phyloP scores from a whole-genome alignment of 345 rosid species.

The Odontarrhena argentea region DNA sequence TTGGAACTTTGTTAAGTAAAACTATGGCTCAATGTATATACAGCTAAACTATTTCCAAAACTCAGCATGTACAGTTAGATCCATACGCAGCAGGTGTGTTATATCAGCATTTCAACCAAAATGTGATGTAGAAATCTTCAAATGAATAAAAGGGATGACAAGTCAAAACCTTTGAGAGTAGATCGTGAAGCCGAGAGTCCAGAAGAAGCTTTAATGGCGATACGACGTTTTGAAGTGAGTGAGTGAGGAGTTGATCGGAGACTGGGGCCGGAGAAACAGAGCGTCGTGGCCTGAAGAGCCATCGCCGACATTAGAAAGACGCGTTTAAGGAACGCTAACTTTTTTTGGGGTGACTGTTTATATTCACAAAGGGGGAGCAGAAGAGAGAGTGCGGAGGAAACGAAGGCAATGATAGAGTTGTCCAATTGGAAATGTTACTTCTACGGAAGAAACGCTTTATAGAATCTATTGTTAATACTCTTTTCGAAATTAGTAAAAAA shows the following conservation, averaged over 20 bases:
- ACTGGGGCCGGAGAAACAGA: constrained; percentile 32
- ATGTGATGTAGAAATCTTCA: not conserved
- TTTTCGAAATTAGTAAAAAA: too few relatives aligned
- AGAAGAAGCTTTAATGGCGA: constrained; percentile 19
- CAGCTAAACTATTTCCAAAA: too few relatives aligned
- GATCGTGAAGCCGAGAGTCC: constrained; percentile 24
- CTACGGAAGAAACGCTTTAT: not conserved
- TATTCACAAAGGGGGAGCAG: not conserved
- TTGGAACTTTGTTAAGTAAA: not conserved
- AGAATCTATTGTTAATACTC: too few relatives aligned
- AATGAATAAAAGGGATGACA: not conserved
- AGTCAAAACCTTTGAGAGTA: constrained; percentile 37
- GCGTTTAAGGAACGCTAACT: constrained; percentile 27
- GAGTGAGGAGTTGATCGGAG: constrained; percentile 27
- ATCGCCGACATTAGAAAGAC: constrained; percentile 23
- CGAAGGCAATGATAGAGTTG: constrained; percentile 24
- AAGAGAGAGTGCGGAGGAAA: constrained; percentile 33
- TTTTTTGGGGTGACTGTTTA: not conserved
- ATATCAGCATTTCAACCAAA: not conserved
- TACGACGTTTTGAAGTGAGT: constrained; percentile 23
- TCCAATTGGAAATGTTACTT: not conserved
- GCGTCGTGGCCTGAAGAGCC: constrained; percentile 40
- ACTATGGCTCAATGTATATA: not conserved
- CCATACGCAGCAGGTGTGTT: not conserved
- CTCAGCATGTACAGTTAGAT: not conserved